Conservation (phyloP, 169 alveolate genomes). For the Plasmodium vivax region DNA sequence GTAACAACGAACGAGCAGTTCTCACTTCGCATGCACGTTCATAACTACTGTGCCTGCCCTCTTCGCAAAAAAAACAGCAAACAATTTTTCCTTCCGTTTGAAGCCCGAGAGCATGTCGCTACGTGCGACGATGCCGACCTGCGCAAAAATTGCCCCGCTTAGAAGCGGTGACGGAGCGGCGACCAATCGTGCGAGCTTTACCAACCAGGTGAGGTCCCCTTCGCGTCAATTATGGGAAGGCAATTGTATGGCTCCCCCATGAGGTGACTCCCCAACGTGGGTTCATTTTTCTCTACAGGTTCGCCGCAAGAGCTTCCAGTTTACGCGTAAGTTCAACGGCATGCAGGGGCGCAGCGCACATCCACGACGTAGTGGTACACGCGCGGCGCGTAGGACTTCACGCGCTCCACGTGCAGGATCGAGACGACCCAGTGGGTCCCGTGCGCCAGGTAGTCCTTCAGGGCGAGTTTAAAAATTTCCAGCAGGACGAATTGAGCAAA, state of each 20-base stretch:
- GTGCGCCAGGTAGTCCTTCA: conserved; percentile 6
- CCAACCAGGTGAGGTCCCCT: background rate
- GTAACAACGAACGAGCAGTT: background rate
- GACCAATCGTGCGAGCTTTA: background rate
- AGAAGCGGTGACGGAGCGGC: background rate
- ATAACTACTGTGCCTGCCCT: background rate
- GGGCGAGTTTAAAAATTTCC: conserved; percentile 41
- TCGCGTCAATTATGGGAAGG: background rate
- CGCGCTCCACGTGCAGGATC: conserved; percentile 74
- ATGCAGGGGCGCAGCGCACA: conserved; percentile 7
- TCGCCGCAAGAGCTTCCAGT: background rate
- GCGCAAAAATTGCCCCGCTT: background rate
- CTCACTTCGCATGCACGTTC: background rate
- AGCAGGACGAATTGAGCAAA: conserved; percentile 44
- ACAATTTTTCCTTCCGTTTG: background rate
- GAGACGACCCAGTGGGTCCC: conserved; percentile 38
- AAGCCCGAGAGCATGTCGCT: background rate
- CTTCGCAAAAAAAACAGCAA: background rate
- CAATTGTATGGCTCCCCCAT: background rate
- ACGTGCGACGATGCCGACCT: background rate
- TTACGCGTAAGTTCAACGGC: background rate
- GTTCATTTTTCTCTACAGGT: background rate
- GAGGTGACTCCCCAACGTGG: background rate
- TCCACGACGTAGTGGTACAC: conserved; percentile 80
- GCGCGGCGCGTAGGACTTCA: conserved; percentile 80